These are phyloP conservation scores for Tulasnella sp. DNA, from an alignment of 768 basidiomycete genomes.

Conservation along the genomic window DNA sequence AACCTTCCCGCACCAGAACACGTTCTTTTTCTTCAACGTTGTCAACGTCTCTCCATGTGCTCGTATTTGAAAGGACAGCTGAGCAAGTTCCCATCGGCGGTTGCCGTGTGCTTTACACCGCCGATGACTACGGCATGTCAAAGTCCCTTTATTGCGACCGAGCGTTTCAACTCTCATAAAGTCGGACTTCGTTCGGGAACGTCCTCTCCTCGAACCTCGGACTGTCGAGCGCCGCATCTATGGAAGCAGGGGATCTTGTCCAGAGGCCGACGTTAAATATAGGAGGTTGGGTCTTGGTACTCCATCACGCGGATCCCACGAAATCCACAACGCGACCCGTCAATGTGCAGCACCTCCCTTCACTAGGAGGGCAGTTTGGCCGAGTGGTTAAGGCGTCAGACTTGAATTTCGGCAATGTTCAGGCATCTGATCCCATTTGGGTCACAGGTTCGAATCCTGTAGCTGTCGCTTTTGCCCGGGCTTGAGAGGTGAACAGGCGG, in stretches of 20 bases:
- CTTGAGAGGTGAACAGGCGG: too few relatives aligned
- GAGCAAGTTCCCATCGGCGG: too few relatives aligned
- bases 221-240: not conserved
- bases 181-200: not conserved
- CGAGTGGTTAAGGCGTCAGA: slow-evolving; percentile 19
- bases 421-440: slow-evolving; percentile 18
- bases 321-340: not conserved
- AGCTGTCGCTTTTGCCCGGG: slow-evolving; percentile 1
- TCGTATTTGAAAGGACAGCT: too few relatives aligned
- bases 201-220: not conserved
- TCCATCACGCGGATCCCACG: not conserved
- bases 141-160: not conserved
- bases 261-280: too few relatives aligned
- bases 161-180: not conserved
- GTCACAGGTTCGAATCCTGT: slow-evolving; percentile 16
- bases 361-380: not conserved
- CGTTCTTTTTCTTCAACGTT: too few relatives aligned
- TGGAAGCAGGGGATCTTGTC: not conserved
- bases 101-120: too few relatives aligned
- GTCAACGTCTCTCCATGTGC: too few relatives aligned
- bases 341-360: not conserved
- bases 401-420: slow-evolving; percentile 12
- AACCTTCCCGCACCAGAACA: too few relatives aligned
- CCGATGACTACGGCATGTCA: not conserved
- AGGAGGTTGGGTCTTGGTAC: too few relatives aligned